These are phyloP conservation scores for Cyberlindnera japonica DNA, from an alignment of 805 yeast species.

Conservation along the genomic window DNA sequence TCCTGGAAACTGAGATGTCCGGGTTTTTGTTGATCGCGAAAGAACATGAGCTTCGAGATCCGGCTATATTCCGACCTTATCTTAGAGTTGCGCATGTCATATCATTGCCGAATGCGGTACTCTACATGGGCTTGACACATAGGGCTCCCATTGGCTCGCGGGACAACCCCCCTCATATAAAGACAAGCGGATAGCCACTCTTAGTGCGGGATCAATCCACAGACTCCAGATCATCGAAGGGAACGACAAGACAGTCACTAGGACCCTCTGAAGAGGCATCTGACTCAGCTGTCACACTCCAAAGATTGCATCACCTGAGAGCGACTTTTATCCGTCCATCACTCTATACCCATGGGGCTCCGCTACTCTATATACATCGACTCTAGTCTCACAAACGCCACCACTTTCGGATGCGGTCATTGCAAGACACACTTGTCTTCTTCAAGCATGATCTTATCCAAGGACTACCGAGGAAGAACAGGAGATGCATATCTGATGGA, in stretches of 20 bases:
- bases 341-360: slow-evolving; percentile 41
- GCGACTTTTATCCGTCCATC: too few relatives aligned
- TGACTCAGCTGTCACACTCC: too few relatives aligned
- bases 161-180: neutral
- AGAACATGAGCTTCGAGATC: too few relatives aligned
- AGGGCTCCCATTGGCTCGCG: slow-evolving; percentile 4
- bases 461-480: slow-evolving; percentile 51
- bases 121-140: slow-evolving; percentile 2
- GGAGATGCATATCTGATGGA: slow-evolving; percentile 58
- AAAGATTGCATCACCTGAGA: too few relatives aligned
- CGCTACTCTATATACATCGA: slow-evolving; percentile 41
- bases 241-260: too few relatives aligned
- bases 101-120: slow-evolving; percentile 8
- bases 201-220: neutral
- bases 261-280: too few relatives aligned
- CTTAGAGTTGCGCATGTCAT: slow-evolving; percentile 4
- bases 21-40: too few relatives aligned
- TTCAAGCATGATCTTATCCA: slow-evolving; percentile 34
- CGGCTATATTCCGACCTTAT: slow-evolving; percentile 12
- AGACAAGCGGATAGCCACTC: neutral
- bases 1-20: slow-evolving; percentile 1
- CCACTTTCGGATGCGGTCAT: slow-evolving; percentile 35
- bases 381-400: slow-evolving; percentile 27
- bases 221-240: too few relatives aligned
- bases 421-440: slow-evolving; percentile 42